Evolutionary conservation across 1,284 basidiomycete genomes (phyloP).

Genomic region (Trichosporon coremiiforme): DNA sequence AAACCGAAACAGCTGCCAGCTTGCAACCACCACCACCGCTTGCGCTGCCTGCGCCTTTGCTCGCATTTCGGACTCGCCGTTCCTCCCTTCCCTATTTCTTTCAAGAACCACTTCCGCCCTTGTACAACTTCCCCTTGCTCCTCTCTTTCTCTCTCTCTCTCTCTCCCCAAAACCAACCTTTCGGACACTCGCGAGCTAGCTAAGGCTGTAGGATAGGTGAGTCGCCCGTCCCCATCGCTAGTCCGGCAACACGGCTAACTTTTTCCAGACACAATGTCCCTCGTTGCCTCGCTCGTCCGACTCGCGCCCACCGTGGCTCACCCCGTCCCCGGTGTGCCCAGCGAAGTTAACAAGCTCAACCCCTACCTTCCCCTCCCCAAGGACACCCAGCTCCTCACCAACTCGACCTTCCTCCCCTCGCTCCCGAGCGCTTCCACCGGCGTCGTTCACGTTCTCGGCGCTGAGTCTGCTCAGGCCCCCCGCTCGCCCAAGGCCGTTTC

Average conservation of each 20-base stretch:
- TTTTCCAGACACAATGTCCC: constrained; percentile 36
- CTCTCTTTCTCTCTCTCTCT: not conserved
- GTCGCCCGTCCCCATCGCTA: not conserved
- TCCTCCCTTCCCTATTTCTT: not conserved
- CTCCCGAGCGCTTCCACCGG: constrained; percentile 39
- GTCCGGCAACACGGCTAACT: constrained; percentile 14
- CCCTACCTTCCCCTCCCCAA: constrained; percentile 52
- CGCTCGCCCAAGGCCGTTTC: constrained; percentile 57
- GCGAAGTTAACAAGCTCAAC: constrained; percentile 44
- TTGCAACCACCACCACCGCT: not conserved
- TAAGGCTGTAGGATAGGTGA: constrained; percentile 15
- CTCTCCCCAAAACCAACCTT: constrained; percentile 2
- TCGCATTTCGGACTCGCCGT: not conserved
- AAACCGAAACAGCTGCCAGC: not conserved
- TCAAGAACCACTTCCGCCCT: not conserved
- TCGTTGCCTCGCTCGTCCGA: constrained; percentile 44
- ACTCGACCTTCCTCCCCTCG: constrained; percentile 47
- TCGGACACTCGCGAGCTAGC: constrained; percentile 17
- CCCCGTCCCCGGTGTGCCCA: constrained; percentile 39
- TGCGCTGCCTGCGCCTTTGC: not conserved
- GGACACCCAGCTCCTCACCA: constrained; percentile 47
- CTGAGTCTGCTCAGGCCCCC: constrained; percentile 40
- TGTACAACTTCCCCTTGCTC: not conserved
- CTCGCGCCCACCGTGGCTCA: constrained; percentile 49
- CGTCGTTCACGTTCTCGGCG: constrained; percentile 48